These are phyloP conservation scores for Chaetomiaceae sp. DNA, from an alignment of 2,329 filamentous ascomycete genomes.

Conservation along the genomic window DNA sequence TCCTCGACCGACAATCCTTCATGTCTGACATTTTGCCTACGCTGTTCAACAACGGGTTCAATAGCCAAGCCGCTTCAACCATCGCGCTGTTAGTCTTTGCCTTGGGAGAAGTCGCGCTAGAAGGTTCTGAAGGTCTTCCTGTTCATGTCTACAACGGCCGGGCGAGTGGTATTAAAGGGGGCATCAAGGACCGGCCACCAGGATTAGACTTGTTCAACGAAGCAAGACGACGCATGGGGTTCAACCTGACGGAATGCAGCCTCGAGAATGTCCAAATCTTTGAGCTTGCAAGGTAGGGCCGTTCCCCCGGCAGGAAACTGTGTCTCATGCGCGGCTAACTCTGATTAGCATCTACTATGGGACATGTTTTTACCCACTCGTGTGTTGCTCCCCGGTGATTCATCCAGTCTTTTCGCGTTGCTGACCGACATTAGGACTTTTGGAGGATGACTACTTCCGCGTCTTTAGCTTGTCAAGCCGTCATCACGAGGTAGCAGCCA, in stretches of 20 bases:
- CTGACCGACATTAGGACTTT: constrained; percentile 45
- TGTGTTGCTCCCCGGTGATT: constrained; percentile 29
- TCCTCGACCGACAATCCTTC: constrained; percentile 55
- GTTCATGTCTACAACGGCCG: constrained; percentile 41
- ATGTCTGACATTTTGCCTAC: constrained; percentile 42
- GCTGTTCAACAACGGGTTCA: constrained; percentile 46
- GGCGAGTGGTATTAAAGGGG: constrained; percentile 50
- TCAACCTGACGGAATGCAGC: constrained; percentile 50
- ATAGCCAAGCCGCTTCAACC: constrained; percentile 46
- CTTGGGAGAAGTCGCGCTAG: constrained; percentile 54
- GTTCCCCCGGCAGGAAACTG: neutral
- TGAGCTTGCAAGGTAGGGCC: constrained; percentile 49
- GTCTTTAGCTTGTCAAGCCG: constrained; percentile 52
- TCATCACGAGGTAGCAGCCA: constrained; percentile 47
- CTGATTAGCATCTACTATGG: constrained; percentile 47
- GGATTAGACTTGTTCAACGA: constrained; percentile 59
- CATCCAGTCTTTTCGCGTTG: neutral
- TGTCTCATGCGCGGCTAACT: neutral
- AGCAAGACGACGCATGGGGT: constrained; percentile 56
- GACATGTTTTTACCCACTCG: constrained; percentile 48
- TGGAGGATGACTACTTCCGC: constrained; percentile 55
- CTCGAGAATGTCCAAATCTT: constrained; percentile 57
- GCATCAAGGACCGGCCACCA: constrained; percentile 46
- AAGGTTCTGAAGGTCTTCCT: constrained; percentile 44
- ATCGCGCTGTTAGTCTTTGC: constrained; percentile 55